phyloP scores from a whole-genome alignment of 192 early-diverging fungal species.

The Backusella circina region DNA sequence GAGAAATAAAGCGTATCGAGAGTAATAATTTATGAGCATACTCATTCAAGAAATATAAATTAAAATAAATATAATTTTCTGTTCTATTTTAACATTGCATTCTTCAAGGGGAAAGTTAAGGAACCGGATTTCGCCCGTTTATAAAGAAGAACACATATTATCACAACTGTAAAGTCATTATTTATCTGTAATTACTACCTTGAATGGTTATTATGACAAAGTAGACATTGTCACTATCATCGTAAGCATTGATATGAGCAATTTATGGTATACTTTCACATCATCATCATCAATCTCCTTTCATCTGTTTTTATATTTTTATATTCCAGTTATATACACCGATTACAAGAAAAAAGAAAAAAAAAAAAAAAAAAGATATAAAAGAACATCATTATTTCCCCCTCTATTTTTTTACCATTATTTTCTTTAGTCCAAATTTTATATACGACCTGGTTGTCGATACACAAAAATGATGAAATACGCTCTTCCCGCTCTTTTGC shows the following conservation, averaged over 20 bases:
- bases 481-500: neutral
- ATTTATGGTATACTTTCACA: neutral
- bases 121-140: neutral
- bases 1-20: no score
- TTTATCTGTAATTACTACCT: no score
- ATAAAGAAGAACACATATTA: neutral
- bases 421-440: neutral
- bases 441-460: neutral
- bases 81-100: neutral
- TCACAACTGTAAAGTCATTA: no score
- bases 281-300: neutral
- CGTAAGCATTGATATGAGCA: neutral
- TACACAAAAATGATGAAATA: neutral
- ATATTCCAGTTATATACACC: neutral
- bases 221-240: neutral
- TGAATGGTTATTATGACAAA: neutral
- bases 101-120: neutral
- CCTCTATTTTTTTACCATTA: neutral
- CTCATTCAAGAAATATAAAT: neutral
- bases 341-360: neutral
- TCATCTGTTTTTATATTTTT: neutral
- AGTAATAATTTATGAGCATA: neutral
- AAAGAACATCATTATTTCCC: neutral
- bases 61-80: neutral
- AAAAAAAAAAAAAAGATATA: neutral